Evolutionary conservation across 1,284 basidiomycete species (phyloP).

Genomic region (Irpex lacteus): DNA sequence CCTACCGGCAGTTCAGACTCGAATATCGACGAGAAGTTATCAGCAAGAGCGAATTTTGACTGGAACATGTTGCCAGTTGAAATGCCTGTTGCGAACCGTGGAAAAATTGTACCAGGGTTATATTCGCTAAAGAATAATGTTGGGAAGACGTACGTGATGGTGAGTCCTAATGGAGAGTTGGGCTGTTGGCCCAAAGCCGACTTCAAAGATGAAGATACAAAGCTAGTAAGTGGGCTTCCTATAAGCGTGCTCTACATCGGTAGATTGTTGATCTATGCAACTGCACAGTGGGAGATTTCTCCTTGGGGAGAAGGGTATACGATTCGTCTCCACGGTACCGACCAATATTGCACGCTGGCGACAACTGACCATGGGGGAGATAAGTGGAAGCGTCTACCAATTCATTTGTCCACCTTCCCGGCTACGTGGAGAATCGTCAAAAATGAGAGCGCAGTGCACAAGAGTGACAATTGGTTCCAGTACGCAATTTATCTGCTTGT

Average conservation of each 20-base stretch:
- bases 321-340: conserved; percentile 8
- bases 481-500: neutral
- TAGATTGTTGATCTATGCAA: neutral
- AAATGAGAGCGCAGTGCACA: conserved; percentile 1
- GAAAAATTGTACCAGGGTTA: conserved; percentile 3
- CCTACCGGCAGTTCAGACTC: neutral
- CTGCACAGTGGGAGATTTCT: conserved; percentile 10
- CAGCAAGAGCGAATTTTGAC: neutral
- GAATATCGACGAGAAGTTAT: neutral
- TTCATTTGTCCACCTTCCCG: conserved; percentile 8
- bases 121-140: conserved; percentile 12
- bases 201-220: conserved; percentile 2
- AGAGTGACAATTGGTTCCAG: conserved; percentile 3
- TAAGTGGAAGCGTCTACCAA: neutral
- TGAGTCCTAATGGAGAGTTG: conserved; percentile 2
- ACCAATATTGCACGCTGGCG: conserved; percentile 12
- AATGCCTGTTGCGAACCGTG: neutral
- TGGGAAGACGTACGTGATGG: conserved; percentile 4
- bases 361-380: neutral
- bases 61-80: conserved; percentile 4
- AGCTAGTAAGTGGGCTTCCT: neutral
- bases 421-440: conserved; percentile 10
- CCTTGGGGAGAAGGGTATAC: conserved; percentile 9
- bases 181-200: conserved; percentile 6
- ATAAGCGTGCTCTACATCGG: neutral